phyloP scores from a whole-genome alignment of 1,284 basidiomycete species.

The Nidula niveotomentosa region DNA sequence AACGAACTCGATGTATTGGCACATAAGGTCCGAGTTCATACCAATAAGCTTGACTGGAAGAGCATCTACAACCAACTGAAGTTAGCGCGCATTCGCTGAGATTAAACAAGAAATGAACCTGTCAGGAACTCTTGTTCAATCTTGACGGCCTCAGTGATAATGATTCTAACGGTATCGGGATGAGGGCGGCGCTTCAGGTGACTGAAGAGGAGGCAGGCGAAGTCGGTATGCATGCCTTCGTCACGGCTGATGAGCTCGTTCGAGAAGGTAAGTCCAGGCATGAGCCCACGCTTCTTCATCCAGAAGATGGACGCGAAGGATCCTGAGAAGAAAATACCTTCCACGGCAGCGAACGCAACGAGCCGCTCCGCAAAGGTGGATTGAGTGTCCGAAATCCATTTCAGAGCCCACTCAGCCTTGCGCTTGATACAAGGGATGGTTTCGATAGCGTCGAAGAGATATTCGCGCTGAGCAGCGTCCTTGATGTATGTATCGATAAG shows the following conservation, averaged over 20 bases:
- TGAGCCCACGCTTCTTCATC: slow-evolving; percentile 98
- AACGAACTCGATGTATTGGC: slow-evolving; percentile 97
- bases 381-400: slow-evolving; percentile 86
- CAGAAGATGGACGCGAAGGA: slow-evolving; percentile 97
- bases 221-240: slow-evolving; percentile 98
- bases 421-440: slow-evolving; percentile 91
- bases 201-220: slow-evolving; percentile 93
- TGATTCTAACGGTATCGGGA: slow-evolving; percentile 70
- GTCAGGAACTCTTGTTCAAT: slow-evolving; percentile 88
- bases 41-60: slow-evolving; percentile 75
- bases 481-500: slow-evolving; percentile 99
- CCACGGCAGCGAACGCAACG: slow-evolving; percentile 97
- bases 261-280: slow-evolving; percentile 97
- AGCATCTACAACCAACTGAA: slow-evolving; percentile 45
- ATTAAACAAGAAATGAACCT: slow-evolving; percentile 33
- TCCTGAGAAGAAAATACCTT: slow-evolving; percentile 98
- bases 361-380: slow-evolving; percentile 92
- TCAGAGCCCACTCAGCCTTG: slow-evolving; percentile 94
- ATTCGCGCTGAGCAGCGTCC: slow-evolving; percentile 80
- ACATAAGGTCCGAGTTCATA: slow-evolving; percentile 87
- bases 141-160: slow-evolving; percentile 84
- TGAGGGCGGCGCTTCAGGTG: slow-evolving; percentile 83
- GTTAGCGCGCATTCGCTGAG: not conserved
- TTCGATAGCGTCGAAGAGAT: slow-evolving; percentile 94
- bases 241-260: slow-evolving; percentile 98